phyloP scores from a whole-genome alignment of 257 asterid species.

The Verbena officinalis region DNA sequence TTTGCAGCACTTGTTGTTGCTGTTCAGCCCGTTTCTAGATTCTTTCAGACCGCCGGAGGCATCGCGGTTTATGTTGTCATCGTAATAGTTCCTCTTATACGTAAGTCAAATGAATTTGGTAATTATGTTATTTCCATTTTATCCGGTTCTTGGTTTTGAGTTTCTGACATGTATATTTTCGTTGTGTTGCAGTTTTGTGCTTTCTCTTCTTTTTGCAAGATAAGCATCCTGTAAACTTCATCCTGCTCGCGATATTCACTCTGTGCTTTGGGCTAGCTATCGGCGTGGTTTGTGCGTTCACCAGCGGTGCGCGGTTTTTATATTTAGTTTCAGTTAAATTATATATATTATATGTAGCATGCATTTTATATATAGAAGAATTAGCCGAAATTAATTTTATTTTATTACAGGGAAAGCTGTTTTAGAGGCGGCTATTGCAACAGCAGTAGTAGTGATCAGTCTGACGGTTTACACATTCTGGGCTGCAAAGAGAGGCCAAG shows the following conservation, averaged over 20 bases:
- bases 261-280: slow-evolving; percentile 23
- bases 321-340: no score
- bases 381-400: no score
- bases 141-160: no score
- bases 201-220: not conserved
- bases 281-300: slow-evolving; percentile 28
- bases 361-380: no score
- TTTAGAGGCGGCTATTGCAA: slow-evolving; percentile 51
- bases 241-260: slow-evolving; percentile 37
- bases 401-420: slow-evolving; percentile 50
- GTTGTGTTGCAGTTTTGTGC: slow-evolving; percentile 21
- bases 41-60: slow-evolving; percentile 48
- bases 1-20: slow-evolving; percentile 47
- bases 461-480: slow-evolving; percentile 72
- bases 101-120: slow-evolving; percentile 20
- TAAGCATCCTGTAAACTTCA: slow-evolving; percentile 33
- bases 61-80: slow-evolving; percentile 32
- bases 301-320: slow-evolving; percentile 19
- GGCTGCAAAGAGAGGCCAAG: slow-evolving; percentile 73
- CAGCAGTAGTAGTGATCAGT: slow-evolving; percentile 53
- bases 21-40: slow-evolving; percentile 40
- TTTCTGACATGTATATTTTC: no score
- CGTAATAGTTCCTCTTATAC: slow-evolving; percentile 38
- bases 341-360: no score
- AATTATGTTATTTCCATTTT: no score